phyloP scores from a whole-genome alignment of 495 filamentous ascomycete species.

The Neurospora sp. region DNA sequence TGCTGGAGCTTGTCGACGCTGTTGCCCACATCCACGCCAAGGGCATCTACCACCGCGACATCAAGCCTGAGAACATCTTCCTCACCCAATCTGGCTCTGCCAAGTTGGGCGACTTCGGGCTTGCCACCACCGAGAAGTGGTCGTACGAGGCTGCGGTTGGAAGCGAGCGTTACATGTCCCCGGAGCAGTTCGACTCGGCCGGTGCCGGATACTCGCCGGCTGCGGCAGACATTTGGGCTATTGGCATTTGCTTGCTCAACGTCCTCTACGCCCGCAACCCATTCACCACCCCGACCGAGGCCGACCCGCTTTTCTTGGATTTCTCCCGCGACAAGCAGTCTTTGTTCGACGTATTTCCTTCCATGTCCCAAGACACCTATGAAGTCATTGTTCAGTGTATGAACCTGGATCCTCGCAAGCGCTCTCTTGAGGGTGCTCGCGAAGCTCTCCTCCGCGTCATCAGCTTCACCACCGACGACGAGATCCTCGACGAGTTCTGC shows the following conservation, averaged over 20 bases:
- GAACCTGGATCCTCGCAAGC: slow-evolving; percentile 80
- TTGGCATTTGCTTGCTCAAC: slow-evolving; percentile 92
- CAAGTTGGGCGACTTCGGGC: slow-evolving; percentile 95
- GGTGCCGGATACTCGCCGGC: slow-evolving; percentile 83
- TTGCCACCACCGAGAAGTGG: slow-evolving; percentile 80
- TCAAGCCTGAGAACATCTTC: slow-evolving; percentile 99
- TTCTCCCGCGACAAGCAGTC: slow-evolving; percentile 88
- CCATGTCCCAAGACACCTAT: slow-evolving; percentile 95
- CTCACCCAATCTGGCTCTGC: slow-evolving; percentile 72
- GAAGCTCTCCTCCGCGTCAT: slow-evolving; percentile 66
- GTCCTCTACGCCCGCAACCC: slow-evolving; percentile 93
- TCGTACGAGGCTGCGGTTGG: slow-evolving; percentile 85
- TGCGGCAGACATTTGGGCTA: slow-evolving; percentile 90
- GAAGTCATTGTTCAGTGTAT: slow-evolving; percentile 82
- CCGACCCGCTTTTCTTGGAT: slow-evolving; percentile 82
- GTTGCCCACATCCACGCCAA: slow-evolving; percentile 84
- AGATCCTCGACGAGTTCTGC: slow-evolving; percentile 89
- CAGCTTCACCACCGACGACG: slow-evolving; percentile 83
- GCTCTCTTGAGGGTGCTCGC: slow-evolving; percentile 67
- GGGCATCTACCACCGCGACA: slow-evolving; percentile 92
- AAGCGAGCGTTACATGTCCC: slow-evolving; percentile 98
- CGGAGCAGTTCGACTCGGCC: slow-evolving; percentile 87
- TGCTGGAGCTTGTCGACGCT: slow-evolving; percentile 86
- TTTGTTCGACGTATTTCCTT: slow-evolving; percentile 95
- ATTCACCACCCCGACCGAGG: slow-evolving; percentile 76